These are phyloP conservation scores for Gypsophila paniculata DNA, from an alignment of 179 eudicot species.

Conservation along the genomic window DNA sequence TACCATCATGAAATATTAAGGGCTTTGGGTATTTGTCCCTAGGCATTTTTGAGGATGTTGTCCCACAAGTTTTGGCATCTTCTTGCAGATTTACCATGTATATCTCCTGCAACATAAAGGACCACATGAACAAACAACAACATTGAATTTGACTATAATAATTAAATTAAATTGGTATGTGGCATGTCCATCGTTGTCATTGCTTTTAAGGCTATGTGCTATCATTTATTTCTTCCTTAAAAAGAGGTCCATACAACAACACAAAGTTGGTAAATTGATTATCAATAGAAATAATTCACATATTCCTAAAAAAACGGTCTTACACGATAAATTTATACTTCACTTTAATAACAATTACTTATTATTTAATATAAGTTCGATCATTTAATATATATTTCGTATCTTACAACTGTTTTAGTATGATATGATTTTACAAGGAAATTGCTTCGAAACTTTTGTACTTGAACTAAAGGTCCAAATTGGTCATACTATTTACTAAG, in stretches of 20 bases:
- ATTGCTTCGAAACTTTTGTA: too few relatives aligned
- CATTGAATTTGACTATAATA: constrained; percentile 9
- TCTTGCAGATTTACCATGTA: constrained; percentile 56
- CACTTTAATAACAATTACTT: too few relatives aligned
- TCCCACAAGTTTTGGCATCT: constrained; percentile 34
- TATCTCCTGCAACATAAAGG: constrained; percentile 51
- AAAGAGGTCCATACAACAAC: background rate
- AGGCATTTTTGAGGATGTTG: constrained; percentile 37
- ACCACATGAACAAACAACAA: constrained; percentile 1
- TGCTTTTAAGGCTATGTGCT: background rate
- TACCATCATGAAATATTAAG: constrained; percentile 81
- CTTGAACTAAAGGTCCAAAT: background rate
- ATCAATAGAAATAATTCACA: background rate
- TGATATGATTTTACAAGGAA: too few relatives aligned
- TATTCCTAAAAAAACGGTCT: too few relatives aligned
- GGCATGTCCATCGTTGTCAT: background rate
- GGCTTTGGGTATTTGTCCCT: constrained; percentile 74
- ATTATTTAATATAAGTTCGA: too few relatives aligned
- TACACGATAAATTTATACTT: too few relatives aligned
- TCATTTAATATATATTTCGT: too few relatives aligned
- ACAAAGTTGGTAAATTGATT: background rate
- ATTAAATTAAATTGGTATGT: background rate
- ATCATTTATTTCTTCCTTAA: background rate
- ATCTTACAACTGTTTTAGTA: too few relatives aligned
- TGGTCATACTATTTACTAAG: background rate